Conservation (phyloP, 1,284 basidiomycete species). For the Calocybe gambosa region DNA sequence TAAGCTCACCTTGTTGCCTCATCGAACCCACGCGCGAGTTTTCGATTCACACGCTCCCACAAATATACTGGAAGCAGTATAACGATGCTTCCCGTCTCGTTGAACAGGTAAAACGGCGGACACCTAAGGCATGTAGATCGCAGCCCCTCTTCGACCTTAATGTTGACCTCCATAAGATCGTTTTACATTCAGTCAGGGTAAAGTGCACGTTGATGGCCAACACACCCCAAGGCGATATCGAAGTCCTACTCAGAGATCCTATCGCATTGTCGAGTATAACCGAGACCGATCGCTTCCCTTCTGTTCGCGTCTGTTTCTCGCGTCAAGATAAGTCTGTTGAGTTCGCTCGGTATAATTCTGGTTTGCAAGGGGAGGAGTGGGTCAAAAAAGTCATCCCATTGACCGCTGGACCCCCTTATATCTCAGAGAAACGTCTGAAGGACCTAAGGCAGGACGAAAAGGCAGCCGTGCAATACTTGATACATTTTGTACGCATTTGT, state of each 20-base stretch:
- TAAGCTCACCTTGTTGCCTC: constrained; percentile 42
- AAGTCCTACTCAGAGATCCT: constrained; percentile 29
- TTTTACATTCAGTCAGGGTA: constrained; percentile 32
- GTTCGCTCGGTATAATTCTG: constrained; percentile 32
- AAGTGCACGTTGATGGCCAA: constrained; percentile 53
- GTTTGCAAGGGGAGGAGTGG: constrained; percentile 31
- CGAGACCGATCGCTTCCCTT: constrained; percentile 15
- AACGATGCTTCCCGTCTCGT: constrained; percentile 39
- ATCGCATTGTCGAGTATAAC: not conserved
- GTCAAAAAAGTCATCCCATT: constrained; percentile 35
- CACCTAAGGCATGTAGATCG: constrained; percentile 37
- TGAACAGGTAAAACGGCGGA: constrained; percentile 43
- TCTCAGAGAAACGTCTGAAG: constrained; percentile 25
- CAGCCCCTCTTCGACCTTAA: not conserved
- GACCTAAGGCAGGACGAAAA: constrained; percentile 30
- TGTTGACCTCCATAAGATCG: constrained; percentile 28
- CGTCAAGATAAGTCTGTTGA: constrained; percentile 35
- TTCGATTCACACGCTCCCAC: constrained; percentile 31
- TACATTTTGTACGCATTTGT: constrained; percentile 32
- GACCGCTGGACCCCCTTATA: constrained; percentile 18
- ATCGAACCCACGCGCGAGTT: constrained; percentile 35
- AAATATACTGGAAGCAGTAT: constrained; percentile 38
- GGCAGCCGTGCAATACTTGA: constrained; percentile 21
- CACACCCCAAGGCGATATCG: constrained; percentile 43
- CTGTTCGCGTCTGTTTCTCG: constrained; percentile 39